phyloP scores from a whole-genome alignment of 257 asterid species.

The Galeopsis tetrahit region DNA sequence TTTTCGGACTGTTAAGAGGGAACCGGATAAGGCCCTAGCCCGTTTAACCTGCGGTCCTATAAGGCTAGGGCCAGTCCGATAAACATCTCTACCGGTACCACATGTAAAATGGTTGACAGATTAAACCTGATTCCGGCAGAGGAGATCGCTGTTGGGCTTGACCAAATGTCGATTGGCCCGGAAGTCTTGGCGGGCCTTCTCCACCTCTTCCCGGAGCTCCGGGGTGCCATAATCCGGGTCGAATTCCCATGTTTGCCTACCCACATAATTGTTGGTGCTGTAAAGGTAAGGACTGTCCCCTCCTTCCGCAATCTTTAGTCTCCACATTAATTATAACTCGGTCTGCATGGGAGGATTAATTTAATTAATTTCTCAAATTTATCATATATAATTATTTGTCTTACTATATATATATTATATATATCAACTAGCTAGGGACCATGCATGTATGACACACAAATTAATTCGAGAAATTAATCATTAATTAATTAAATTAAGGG shows the following conservation, averaged over 20 bases:
- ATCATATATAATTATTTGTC: neutral
- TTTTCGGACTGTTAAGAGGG: no score
- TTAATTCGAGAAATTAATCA: no score
- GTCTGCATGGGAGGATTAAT: neutral
- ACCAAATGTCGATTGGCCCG: constrained; percentile 60
- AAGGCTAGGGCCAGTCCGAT: no score
- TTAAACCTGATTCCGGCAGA: constrained; percentile 64
- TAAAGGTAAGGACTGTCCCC: constrained; percentile 51
- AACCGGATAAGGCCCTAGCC: no score
- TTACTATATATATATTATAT: no score
- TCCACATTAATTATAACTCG: constrained; percentile 53
- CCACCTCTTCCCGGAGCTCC: constrained; percentile 53
- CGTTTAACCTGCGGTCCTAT: no score
- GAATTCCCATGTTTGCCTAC: constrained; percentile 68
- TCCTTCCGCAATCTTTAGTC: constrained; percentile 58
- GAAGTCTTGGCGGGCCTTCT: constrained; percentile 52
- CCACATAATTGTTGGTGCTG: constrained; percentile 69
- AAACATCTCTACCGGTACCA: no score
- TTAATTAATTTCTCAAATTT: neutral
- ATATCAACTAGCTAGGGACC: no score
- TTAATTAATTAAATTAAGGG: no score
- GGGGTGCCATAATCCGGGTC: constrained; percentile 52
- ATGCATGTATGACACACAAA: no score
- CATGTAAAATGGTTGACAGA: no score
- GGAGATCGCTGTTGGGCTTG: constrained; percentile 66